phyloP scores from a whole-genome alignment of 2,329 filamentous ascomycete genomes.

The Juglanconis sp. region DNA sequence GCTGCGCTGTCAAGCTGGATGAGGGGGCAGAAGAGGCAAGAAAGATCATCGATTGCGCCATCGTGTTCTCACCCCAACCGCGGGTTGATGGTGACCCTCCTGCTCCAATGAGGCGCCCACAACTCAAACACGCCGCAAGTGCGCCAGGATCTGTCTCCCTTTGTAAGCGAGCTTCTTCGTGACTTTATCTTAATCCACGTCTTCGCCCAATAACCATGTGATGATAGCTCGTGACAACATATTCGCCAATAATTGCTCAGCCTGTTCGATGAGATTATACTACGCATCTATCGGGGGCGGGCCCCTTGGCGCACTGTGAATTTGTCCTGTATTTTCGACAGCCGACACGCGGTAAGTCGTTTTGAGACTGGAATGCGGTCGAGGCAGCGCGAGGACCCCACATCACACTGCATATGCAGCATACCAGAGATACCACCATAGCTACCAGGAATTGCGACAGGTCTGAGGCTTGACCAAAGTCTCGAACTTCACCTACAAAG shows the following conservation, averaged over 20 bases:
- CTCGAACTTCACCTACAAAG: background rate
- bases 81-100: slow-evolving; percentile 1
- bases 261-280: slow-evolving; percentile 3
- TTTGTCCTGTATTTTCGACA: background rate
- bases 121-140: background rate
- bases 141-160: background rate
- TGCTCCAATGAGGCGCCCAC: background rate
- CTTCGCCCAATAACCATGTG: background rate
- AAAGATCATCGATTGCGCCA: slow-evolving; percentile 14
- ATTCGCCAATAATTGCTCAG: slow-evolving; percentile 14
- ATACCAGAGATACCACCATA: slow-evolving; percentile 5
- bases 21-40: slow-evolving; percentile 13
- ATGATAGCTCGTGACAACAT: slow-evolving; percentile 11
- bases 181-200: slow-evolving; percentile 2
- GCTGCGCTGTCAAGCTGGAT: background rate
- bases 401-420: background rate
- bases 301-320: background rate
- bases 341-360: background rate
- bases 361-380: background rate
- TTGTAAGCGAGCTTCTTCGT: background rate
- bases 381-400: background rate
- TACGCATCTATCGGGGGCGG: background rate
- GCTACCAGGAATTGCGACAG: slow-evolving; percentile 5
- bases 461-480: background rate
- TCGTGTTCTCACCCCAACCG: slow-evolving; percentile 7